Base-by-base conservation (phyloP, 2,329 filamentous ascomycete genomes). In the Colletotrichum sp. region DNA sequence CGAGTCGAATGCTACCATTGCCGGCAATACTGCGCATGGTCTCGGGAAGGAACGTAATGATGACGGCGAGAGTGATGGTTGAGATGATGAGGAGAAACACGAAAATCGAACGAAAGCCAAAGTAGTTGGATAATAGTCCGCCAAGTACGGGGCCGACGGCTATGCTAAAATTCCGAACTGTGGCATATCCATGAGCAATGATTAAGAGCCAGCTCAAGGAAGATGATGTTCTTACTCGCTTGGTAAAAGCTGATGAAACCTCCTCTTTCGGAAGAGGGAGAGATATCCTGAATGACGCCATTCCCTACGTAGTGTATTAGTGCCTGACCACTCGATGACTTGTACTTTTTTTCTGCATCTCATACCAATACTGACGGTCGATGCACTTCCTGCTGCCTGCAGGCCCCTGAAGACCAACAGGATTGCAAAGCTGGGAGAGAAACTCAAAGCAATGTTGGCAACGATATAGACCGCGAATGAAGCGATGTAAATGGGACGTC, bases 341-440 rank as follows among this genome's bases (percentile, higher is more conserved):
- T 22, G 2, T 22, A 3, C 11, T 22, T 22, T 3, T 6, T 22
- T 52, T 22, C 25, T n/a, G 19, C 22, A 22, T 32, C 0, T 9
- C 80, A 65, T 82, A 84, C 88, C 87, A 55, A 90, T 86, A 52
- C 87, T 87, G 6, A 88, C 86, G 2, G 86, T 89, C 2, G 87
- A 87, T 2, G 88, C 85, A 77, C 87, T 88, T 5, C 88, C 88
- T 2, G 85, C 85, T 11, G 87, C 86, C 80, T 90, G 89, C 6
- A 90, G 62, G 2, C 83, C 86, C 59, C 89, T 83, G 29, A 90
- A 85, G 5, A 86, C 79, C 71, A 90, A 80, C 39, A 90, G 80
- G 1, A 85, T 79, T 0, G 82, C 80, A 72, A 88, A 89, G 55
- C 85, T 88, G 2, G 83, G 83, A 3, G 84, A 85, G 6, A 88